phyloP scores from a whole-genome alignment of 2,329 filamentous ascomycete genomes.

The Paecilomyces sp. region DNA sequence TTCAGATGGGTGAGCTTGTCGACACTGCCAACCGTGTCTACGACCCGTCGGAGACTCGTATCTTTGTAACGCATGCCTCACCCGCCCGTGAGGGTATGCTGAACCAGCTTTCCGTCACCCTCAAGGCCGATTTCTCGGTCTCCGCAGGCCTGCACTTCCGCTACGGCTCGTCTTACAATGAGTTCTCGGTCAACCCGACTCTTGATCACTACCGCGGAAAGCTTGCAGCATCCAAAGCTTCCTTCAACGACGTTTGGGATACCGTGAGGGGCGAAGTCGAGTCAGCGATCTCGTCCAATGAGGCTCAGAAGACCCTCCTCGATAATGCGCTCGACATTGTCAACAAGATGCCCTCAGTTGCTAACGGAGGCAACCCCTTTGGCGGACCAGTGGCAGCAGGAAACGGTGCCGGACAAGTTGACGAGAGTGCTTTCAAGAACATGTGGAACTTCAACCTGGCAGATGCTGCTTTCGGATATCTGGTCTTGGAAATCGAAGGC shows the following conservation, averaged over 20 bases:
- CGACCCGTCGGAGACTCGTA: conserved; percentile 91
- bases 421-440: conserved; percentile 99
- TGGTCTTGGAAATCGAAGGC: conserved; percentile 90
- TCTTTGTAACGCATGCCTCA: conserved; percentile 95
- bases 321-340: conserved; percentile 88
- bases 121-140: conserved; percentile 97
- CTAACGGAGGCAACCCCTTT: conserved; percentile 94
- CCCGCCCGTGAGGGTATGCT: conserved; percentile 92
- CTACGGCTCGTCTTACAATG: conserved; percentile 98
- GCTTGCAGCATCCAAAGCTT: conserved; percentile 93
- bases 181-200: conserved; percentile 97
- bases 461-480: conserved; percentile 92
- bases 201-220: conserved; percentile 98
- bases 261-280: conserved; percentile 95
- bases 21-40: conserved; percentile 98
- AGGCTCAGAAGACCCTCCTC: conserved; percentile 85
- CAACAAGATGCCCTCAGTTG: conserved; percentile 95
- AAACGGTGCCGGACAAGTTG: conserved; percentile 72
- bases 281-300: conserved; percentile 86
- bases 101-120: conserved; percentile 92
- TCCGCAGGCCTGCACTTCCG: conserved; percentile 97
- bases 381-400: conserved; percentile 72
- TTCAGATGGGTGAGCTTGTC: conserved; percentile 97
- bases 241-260: conserved; percentile 99
- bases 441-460: conserved; percentile 99